Base-by-base conservation (phyloP, 495 filamentous ascomycete genomes). In the Hypoxylon trugodes region DNA sequence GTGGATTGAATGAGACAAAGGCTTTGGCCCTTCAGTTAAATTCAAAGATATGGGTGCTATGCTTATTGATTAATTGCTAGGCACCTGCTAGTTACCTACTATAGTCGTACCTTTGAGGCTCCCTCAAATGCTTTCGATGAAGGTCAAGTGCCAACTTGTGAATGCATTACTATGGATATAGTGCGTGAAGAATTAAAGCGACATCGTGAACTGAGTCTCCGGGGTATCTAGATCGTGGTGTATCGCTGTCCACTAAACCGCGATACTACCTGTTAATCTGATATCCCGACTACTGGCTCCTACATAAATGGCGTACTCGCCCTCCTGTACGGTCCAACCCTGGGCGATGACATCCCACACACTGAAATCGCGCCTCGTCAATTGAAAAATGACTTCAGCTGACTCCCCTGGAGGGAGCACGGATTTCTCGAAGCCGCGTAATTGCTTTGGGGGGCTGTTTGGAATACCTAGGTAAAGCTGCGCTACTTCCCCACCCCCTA, bases 381-480 rank as follows among this genome's bases (percentile, higher is more conserved):
- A 71, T 3, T 82, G 77, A 71, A 96, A 83, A 6, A 72, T 73
- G n/a, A 94, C 85, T 6, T 60, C 75, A 45, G 65, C 72, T n/a
- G 73, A 79, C 56, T 89, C 80, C 0, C 82, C 84, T 0, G 79
- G 71, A 9, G 77, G 68, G 21, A 91, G 52, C 15, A 74, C 59
- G 3, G 89, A 70, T 74, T 95, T 96, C 65, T 88, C 85, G 56
- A 94, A 96, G 13, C 83, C 87, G n/a, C 92, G 81, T 8, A 96
- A 78, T 4, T 90, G 89, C 30, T 78, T 76, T 1, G 83, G 80
- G 0, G 92, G 91, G 8, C 90, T 81, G 6, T 69, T 59, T 50
- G 85, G 79, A 22, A 74, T 61, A 25, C 66, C 45, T 42, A 96
- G 71, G 70, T 96, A 96, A 9, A 93, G 73, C 65, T 96, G 92